Conservation (phyloP, 768 basidiomycete species). For the Nidula microcarpa region DNA sequence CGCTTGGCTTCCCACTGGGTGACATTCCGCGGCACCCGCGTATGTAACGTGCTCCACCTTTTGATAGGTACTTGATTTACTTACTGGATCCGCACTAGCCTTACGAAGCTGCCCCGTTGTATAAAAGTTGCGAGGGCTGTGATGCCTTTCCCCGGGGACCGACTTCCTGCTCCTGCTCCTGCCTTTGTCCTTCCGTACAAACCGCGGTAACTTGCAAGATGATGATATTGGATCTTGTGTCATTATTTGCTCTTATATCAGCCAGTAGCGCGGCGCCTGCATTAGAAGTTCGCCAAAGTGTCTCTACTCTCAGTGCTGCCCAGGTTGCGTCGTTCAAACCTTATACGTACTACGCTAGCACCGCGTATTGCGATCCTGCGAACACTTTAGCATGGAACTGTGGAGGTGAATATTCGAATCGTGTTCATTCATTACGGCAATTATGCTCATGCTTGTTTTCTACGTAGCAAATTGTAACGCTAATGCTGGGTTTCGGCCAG, state of each 20-base stretch:
- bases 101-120: no score
- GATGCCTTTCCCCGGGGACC: no score
- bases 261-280: slow-evolving; percentile 8
- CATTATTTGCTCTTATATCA: slow-evolving; percentile 3
- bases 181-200: neutral
- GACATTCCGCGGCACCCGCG: no score
- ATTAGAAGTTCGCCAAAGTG: slow-evolving; percentile 10
- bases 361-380: slow-evolving; percentile 37
- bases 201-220: neutral
- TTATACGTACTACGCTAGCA: slow-evolving; percentile 39
- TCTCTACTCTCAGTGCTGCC: slow-evolving; percentile 25
- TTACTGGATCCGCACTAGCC: no score
- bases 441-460: neutral
- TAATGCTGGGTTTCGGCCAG: slow-evolving; percentile 36
- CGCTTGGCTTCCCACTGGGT: no score
- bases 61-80: no score
- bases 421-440: no score
- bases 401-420: slow-evolving; percentile 28
- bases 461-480: slow-evolving; percentile 33
- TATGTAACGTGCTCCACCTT: no score
- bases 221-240: neutral
- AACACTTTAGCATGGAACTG: slow-evolving; percentile 42
- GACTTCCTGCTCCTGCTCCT: no score
- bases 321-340: slow-evolving; percentile 35
- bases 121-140: no score